phyloP scores from a whole-genome alignment of 225 moss, liverwort and hornwort species.

The Physcomitrellopsis africana region DNA sequence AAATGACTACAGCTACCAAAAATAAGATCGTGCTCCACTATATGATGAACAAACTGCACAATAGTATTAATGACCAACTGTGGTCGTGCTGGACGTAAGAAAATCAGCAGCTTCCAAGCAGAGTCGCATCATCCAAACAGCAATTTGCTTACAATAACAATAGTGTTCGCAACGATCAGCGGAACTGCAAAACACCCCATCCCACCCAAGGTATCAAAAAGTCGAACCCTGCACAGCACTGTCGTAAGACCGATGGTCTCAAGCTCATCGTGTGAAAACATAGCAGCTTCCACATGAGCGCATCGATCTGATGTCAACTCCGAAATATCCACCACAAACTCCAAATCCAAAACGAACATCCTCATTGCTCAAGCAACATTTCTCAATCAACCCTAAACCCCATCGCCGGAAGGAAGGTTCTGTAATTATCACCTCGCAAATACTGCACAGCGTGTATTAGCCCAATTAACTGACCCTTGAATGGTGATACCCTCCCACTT shows the following conservation, averaged over 20 bases:
- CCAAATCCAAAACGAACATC: not conserved
- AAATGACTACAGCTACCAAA: slow-evolving; percentile 2
- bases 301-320: slow-evolving; percentile 23
- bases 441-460: slow-evolving; percentile 59
- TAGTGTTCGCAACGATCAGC: slow-evolving; percentile 43
- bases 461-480: slow-evolving; percentile 58
- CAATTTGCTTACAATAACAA: slow-evolving; percentile 33
- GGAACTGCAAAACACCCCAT: slow-evolving; percentile 49
- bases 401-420: not conserved
- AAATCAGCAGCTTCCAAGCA: not conserved
- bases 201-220: slow-evolving; percentile 9
- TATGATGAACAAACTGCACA: not conserved
- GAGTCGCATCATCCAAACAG: slow-evolving; percentile 38
- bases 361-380: not conserved
- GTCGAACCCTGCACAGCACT: not conserved
- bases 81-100: not conserved
- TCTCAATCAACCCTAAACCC: slow-evolving; percentile 11
- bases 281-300: not conserved
- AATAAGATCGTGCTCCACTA: not conserved
- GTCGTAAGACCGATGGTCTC: not conserved
- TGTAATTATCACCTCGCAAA: slow-evolving; percentile 41
- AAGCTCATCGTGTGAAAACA: not conserved
- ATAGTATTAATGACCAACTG: not conserved
- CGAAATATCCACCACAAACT: not conserved
- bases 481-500: slow-evolving; percentile 41